Base-by-base conservation (phyloP, 129 eudicot genomes). In the Flaveria ramosissima region DNA sequence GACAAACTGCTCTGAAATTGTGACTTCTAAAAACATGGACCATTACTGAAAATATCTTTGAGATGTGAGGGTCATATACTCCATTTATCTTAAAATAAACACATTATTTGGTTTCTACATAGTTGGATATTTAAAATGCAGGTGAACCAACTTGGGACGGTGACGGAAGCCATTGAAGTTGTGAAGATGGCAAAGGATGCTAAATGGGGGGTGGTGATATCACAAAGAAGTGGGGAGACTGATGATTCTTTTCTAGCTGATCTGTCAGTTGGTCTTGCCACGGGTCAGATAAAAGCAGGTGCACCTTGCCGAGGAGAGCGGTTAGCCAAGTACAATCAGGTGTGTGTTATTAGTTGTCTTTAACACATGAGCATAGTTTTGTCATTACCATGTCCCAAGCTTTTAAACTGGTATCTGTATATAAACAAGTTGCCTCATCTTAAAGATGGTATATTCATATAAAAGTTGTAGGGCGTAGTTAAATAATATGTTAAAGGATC, bases 271-370 rank as follows among this genome's bases (percentile, higher is more conserved):
- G 98, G 98, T 82, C 93, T 94, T 41, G 90, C 93, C 69, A 80
- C 97, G 1, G 89, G 97, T 78, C 98, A 91, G 83, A 84, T 94
- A 24, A 91, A 94, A 83, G 97, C 97, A 51, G 98, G 98, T 42
- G 98, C 98, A 8, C 98, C 98, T 74, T 91, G 97, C 83, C 83
- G 98, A 73, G 98, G 98, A 73, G 98, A 94, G 82, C 93, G 98
- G 45, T 77, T 94, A 57, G 95, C 96, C 65, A 94, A 94, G 80
- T 94, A 94, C 82, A 94, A 94, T 80, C 98, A 94, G 97, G 98
- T 92, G 61, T 57, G 52, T 20, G 27, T 53, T 3, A 27, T 45
- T 30, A 3, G 5, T 21, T 20, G 27, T 53, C 2, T 26, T 36
- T 30, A 30, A 30, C 12, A 15, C 6, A 63, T 63, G 0, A 63